Conservation (phyloP, 192 early-diverging fungal genomes). For the Coemansia sp. region DNA sequence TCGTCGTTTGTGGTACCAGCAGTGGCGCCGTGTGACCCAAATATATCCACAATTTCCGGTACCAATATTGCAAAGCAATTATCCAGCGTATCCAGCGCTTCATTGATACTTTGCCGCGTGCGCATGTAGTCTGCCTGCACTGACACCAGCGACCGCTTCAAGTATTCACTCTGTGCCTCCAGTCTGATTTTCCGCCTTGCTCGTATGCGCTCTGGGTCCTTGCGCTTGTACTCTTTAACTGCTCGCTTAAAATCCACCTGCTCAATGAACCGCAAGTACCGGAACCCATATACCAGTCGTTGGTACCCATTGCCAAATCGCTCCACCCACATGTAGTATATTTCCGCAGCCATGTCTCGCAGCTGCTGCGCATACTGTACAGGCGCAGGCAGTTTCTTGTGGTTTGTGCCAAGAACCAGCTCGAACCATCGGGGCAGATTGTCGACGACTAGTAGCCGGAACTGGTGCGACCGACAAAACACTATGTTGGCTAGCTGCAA, state of each 20-base stretch:
- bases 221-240: conserved; percentile 10
- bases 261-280: conserved; percentile 56
- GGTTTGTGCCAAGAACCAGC: conserved; percentile 61
- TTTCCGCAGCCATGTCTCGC: conserved; percentile 49
- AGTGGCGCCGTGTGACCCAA: conserved; percentile 1
- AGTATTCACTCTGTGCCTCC: conserved; percentile 21
- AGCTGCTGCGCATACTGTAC: conserved; percentile 53
- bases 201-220: conserved; percentile 17
- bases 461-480: conserved; percentile 65
- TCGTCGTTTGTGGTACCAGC: neutral
- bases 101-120: conserved; percentile 7
- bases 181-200: neutral
- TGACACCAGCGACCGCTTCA: conserved; percentile 26
- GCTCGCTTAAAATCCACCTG: conserved; percentile 25
- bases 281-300: conserved; percentile 57
- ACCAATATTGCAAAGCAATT: conserved; percentile 43
- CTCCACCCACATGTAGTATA: conserved; percentile 59
- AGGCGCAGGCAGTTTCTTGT: conserved; percentile 57
- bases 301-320: conserved; percentile 59
- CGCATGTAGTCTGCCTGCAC: conserved; percentile 19
- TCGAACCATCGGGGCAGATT: conserved; percentile 58
- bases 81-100: conserved; percentile 11
- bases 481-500: conserved; percentile 61
- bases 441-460: conserved; percentile 56
- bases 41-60: conserved; percentile 37